A percentile compares a stretch with the other conserved stretches of the same genome.
Evolutionary conservation across 75 land plant species (phyloP).

Genomic region (Selaginella moellendorffii): DNA sequence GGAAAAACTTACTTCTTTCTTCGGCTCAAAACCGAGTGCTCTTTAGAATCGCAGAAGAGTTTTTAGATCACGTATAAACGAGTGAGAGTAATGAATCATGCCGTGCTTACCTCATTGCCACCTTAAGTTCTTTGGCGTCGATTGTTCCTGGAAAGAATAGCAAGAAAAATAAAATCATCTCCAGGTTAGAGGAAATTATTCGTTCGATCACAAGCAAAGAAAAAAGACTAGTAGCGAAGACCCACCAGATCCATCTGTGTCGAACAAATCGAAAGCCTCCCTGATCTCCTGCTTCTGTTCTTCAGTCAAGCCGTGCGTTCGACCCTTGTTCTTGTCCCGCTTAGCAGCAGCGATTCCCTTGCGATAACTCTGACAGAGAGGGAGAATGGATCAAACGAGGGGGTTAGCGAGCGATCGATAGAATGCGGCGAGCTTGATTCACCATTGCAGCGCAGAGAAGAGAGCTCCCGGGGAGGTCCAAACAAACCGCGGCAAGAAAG

Average conservation of each 20-base stretch:
- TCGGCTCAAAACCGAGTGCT: constrained; percentile 95
- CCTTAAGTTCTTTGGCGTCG: constrained; percentile 93
- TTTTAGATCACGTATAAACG: not conserved
- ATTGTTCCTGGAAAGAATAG: constrained; percentile 50
- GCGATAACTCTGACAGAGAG: constrained; percentile 25
- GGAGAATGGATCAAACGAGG: too few relatives aligned
- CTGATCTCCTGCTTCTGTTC: constrained; percentile 88
- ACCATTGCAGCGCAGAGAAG: too few relatives aligned
- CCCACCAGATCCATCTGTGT: constrained; percentile 92
- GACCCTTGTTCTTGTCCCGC: constrained; percentile 52
- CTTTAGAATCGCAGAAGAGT: constrained; percentile 37
- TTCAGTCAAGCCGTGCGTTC: constrained; percentile 51
- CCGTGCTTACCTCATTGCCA: constrained; percentile 86
- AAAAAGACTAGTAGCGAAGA: not conserved
- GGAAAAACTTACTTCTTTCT: constrained; percentile 54
- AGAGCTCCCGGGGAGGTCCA: too few relatives aligned
- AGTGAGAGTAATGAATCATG: not conserved
- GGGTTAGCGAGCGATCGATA: too few relatives aligned
- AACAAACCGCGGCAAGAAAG: too few relatives aligned
- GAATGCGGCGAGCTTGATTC: too few relatives aligned
- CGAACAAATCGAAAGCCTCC: constrained; percentile 93
- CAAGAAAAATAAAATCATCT: not conserved
- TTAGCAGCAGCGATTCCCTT: constrained; percentile 26
- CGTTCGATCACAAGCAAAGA: not conserved
- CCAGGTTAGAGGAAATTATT: not conserved